These are phyloP conservation scores for Cruciata laevipes DNA, from an alignment of 257 asterid genomes.

Conservation along the genomic window DNA sequence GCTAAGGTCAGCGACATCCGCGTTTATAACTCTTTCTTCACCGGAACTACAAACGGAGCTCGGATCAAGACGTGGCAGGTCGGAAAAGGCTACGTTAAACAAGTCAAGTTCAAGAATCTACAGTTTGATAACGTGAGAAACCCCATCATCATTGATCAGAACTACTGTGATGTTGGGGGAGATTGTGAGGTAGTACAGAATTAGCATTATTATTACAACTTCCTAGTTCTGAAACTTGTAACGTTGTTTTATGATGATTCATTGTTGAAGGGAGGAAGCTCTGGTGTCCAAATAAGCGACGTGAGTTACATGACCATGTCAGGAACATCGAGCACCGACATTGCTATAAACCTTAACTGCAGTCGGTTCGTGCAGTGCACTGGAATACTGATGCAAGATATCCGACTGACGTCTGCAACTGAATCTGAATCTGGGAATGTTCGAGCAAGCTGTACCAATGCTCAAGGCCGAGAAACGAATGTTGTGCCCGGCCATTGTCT, in stretches of 20 bases:
- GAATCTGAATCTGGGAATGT: constrained; percentile 17
- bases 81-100: constrained; percentile 49
- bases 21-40: constrained; percentile 36
- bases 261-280: constrained; percentile 20
- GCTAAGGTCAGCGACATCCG: constrained; percentile 50
- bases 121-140: constrained; percentile 32
- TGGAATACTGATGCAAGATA: constrained; percentile 31
- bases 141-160: constrained; percentile 66
- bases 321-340: constrained; percentile 43
- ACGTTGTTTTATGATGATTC: not conserved
- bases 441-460: constrained; percentile 41
- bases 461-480: constrained; percentile 36
- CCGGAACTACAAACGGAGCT: constrained; percentile 74
- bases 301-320: constrained; percentile 27
- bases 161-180: constrained; percentile 32
- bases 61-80: constrained; percentile 91
- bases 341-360: constrained; percentile 53
- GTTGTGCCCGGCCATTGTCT: constrained; percentile 53
- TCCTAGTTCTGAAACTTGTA: not conserved
- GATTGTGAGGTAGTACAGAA: constrained; percentile 38
- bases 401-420: constrained; percentile 23
- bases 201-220: not conserved
- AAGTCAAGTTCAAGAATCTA: constrained; percentile 39
- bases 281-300: constrained; percentile 55
- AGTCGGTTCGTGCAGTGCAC: constrained; percentile 43